phyloP scores from a whole-genome alignment of 2,329 filamentous ascomycete genomes.

The Aspergillus sp. region DNA sequence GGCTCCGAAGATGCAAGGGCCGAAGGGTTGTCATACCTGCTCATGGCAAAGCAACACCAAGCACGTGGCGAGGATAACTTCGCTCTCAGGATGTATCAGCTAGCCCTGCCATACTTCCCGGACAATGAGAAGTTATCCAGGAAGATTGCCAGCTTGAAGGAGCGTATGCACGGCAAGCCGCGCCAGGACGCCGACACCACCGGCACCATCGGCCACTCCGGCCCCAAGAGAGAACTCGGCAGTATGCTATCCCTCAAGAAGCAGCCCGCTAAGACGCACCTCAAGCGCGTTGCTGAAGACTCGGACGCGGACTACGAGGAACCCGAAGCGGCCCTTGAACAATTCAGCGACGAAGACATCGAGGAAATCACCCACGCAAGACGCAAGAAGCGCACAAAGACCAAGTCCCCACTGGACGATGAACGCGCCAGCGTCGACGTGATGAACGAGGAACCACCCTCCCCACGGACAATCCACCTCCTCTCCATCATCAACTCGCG shows the following conservation, averaged over 20 bases:
- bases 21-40: conserved; percentile 78
- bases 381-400: conserved; percentile 34
- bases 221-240: conserved; percentile 28
- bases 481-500: conserved; percentile 50
- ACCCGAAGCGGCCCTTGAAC: conserved; percentile 22
- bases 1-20: conserved; percentile 72
- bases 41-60: conserved; percentile 92
- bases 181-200: conserved; percentile 17
- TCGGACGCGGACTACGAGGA: conserved; percentile 37
- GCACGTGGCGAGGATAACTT: conserved; percentile 76
- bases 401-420: conserved; percentile 22
- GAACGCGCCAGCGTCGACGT: conserved; percentile 21
- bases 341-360: conserved; percentile 35
- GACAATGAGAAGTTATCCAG: conserved; percentile 71
- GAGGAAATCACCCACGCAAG: conserved; percentile 21
- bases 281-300: conserved; percentile 33
- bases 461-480: conserved; percentile 47
- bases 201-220: conserved; percentile 18
- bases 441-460: conserved; percentile 26
- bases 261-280: conserved; percentile 24
- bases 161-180: conserved; percentile 46
- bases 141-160: conserved; percentile 58
- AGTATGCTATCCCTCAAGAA: conserved; percentile 39
- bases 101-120: conserved; percentile 82
- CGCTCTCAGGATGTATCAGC: conserved; percentile 81